Base-by-base conservation (phyloP, 768 basidiomycete species). In the Clavaria fumosa region DNA sequence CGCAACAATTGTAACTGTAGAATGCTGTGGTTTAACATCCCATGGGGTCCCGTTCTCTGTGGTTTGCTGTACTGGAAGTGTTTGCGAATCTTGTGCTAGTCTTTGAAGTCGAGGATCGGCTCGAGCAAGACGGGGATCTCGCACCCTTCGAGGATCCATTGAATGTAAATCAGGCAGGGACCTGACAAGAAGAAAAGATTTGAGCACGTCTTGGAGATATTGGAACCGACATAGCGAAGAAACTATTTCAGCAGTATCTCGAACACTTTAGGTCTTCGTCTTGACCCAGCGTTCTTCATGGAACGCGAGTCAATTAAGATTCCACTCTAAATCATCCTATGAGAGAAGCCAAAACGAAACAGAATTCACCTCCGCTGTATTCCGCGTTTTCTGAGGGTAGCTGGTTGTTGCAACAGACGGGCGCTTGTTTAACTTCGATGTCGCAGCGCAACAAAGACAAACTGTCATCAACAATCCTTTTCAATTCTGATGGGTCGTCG, bases 321-420 rank as follows among this genome's bases (percentile, higher is more conserved):
- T 83, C 84, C 84, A 88, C 84, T 88, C 84, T 81, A 77, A 80
- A 72, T 88, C 81, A 86, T 88, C 84, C 55, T 54, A 22, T 47
- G 46, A 39, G 36, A 27, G 23, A 35, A 12, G 34, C 14, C 34
- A 37, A 37, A 15, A 27, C 22, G 32, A 23, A 11, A 35, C 24
- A 34, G 47, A 39, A 42, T 41, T 37, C 17, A 42, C 34, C 34
- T 35, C 7, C 7, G 21, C 14, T 18, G n/a, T n/a, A n/a, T n/a
- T n/a, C n/a, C n/a, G n/a, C n/a, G n/a, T n/a, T n/a, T n/a, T n/a
- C n/a, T n/a, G n/a, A n/a, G n/a, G n/a, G n/a, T n/a, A n/a, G n/a
- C n/a, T n/a, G n/a, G n/a, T n/a, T n/a, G n/a, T n/a, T n/a, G n/a
- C n/a, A n/a, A n/a, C n/a, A n/a, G n/a, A n/a, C n/a, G n/a, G n/a